Evolutionary conservation across 2,329 filamentous ascomycete species (phyloP).

Genomic region (Penicillium sp.): DNA sequence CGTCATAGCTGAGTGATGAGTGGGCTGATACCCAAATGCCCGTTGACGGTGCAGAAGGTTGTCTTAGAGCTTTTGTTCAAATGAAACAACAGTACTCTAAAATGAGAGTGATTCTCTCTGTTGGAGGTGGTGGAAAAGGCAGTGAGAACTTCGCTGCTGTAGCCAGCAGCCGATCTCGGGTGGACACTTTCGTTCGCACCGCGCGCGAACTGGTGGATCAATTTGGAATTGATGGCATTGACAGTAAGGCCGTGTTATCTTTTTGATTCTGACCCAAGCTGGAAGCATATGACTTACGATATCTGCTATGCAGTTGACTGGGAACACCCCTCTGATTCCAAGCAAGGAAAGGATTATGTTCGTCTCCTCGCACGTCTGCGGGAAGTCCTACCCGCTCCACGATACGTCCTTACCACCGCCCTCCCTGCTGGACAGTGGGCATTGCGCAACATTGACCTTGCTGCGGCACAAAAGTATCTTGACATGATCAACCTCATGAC

Average conservation of each 20-base stretch:
- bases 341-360: constrained; percentile 69
- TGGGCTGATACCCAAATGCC: constrained; percentile 71
- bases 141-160: constrained; percentile 67
- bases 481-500: constrained; percentile 77
- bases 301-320: constrained; percentile 65
- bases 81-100: constrained; percentile 69
- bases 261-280: background rate
- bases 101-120: constrained; percentile 72
- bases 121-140: constrained; percentile 66
- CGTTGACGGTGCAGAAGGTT: constrained; percentile 69
- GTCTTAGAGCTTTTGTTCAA: constrained; percentile 69
- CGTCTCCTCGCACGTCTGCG: constrained; percentile 66
- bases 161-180: constrained; percentile 57
- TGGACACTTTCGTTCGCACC: constrained; percentile 69
- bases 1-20: constrained; percentile 68
- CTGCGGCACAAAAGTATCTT: constrained; percentile 61
- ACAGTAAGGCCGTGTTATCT: constrained; percentile 55
- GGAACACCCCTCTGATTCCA: constrained; percentile 67
- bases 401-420: constrained; percentile 68
- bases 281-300: background rate
- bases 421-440: constrained; percentile 67
- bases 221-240: constrained; percentile 71
- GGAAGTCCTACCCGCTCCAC: constrained; percentile 63
- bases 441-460: constrained; percentile 67
- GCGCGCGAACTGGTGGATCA: constrained; percentile 66